phyloP scores from a whole-genome alignment of 179 eudicot species.

The Camellia oleifera region DNA sequence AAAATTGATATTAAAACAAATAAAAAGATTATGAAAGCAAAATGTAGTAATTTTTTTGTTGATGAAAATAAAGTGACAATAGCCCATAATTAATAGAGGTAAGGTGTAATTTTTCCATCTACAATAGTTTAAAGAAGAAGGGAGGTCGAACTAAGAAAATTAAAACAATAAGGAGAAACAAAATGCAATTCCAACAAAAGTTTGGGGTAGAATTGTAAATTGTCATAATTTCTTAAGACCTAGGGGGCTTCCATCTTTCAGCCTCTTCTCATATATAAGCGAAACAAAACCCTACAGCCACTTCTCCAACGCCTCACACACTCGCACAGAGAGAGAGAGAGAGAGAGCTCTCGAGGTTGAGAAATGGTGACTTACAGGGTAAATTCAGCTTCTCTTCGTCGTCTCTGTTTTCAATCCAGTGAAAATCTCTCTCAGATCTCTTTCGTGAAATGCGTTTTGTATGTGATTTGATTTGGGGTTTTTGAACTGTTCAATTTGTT shows the following conservation, averaged over 20 bases:
- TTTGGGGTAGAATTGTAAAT: neutral
- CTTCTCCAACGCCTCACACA: neutral
- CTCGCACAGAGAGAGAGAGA: constrained; percentile 2
- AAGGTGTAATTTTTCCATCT: no score
- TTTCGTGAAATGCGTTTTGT: neutral
- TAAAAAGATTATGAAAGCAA: no score
- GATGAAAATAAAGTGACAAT: no score
- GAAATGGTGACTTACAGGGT: constrained; percentile 57
- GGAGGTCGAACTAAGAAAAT: no score
- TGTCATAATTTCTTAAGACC: neutral
- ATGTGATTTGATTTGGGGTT: neutral
- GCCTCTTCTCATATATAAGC: neutral
- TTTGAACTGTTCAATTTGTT: neutral
- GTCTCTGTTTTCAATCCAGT: neutral
- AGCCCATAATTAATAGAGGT: no score
- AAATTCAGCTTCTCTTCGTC: neutral
- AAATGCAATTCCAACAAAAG: no score
- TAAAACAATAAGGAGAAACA: no score
- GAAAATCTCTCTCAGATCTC: neutral
- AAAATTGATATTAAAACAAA: no score
- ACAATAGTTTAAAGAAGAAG: no score
- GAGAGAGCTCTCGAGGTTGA: constrained; percentile 18
- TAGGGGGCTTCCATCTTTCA: neutral
- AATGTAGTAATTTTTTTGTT: no score
- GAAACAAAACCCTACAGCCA: neutral